These are phyloP conservation scores for Athelia psychrophila DNA, from an alignment of 1,284 basidiomycete species.

Conservation along the genomic window DNA sequence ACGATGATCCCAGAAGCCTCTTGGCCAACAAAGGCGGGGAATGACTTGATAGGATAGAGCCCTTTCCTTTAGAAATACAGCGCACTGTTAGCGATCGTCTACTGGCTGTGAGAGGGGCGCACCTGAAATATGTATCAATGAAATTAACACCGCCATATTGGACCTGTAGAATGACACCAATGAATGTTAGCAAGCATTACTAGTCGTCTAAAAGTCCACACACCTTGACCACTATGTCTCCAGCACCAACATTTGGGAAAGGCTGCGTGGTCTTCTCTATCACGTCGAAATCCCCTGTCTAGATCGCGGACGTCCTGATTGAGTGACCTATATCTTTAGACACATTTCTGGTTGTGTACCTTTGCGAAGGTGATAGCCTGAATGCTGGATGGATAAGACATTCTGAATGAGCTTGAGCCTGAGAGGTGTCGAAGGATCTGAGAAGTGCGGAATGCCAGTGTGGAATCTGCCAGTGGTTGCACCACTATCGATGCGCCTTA, in stretches of 20 bases:
- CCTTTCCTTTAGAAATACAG: slow-evolving; percentile 41
- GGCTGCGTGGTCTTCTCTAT: slow-evolving; percentile 62
- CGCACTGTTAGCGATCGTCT: background rate
- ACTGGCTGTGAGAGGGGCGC: slow-evolving; percentile 12
- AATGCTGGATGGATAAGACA: slow-evolving; percentile 52
- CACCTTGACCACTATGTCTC: slow-evolving; percentile 82
- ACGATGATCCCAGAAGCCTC: slow-evolving; percentile 80
- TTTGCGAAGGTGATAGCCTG: slow-evolving; percentile 58
- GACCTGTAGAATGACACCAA: slow-evolving; percentile 33
- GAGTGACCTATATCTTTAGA: slow-evolving; percentile 21
- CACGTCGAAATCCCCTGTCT: slow-evolving; percentile 78
- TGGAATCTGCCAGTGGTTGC: background rate
- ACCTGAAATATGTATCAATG: slow-evolving; percentile 82
- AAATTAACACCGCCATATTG: slow-evolving; percentile 83
- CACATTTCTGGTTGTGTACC: background rate
- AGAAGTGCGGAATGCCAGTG: background rate
- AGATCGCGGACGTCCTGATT: background rate
- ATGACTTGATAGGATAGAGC: slow-evolving; percentile 51
- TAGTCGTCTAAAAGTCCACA: slow-evolving; percentile 8
- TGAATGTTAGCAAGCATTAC: slow-evolving; percentile 13
- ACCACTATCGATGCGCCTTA: too few relatives aligned
- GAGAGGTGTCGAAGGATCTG: slow-evolving; percentile 29
- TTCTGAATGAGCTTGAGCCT: slow-evolving; percentile 20
- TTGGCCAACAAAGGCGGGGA: slow-evolving; percentile 77
- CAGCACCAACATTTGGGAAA: slow-evolving; percentile 60